Evolutionary conservation across 2,329 filamentous ascomycete species (phyloP).

Genomic region (Pezicula radicicola): DNA sequence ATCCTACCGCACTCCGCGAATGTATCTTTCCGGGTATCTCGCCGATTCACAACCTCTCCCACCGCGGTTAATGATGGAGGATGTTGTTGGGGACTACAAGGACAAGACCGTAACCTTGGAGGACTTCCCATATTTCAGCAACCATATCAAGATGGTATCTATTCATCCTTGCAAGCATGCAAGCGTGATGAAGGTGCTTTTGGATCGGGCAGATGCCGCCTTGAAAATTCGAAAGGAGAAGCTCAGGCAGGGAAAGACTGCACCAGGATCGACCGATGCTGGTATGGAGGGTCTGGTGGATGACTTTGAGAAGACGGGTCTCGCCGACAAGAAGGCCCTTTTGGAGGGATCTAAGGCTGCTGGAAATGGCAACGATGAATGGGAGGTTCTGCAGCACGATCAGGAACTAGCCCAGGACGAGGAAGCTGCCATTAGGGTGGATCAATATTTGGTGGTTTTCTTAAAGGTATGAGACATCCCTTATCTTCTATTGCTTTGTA

Average conservation of each 20-base stretch:
- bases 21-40: conserved; percentile 90
- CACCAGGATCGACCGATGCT: conserved; percentile 38
- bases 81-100: conserved; percentile 94
- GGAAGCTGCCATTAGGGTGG: conserved; percentile 79
- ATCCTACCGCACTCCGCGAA: conserved; percentile 92
- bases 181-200: conserved; percentile 94
- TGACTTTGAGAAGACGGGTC: conserved; percentile 63
- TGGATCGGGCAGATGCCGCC: conserved; percentile 91
- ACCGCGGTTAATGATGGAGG: conserved; percentile 89
- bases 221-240: conserved; percentile 86
- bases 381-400: conserved; percentile 61
- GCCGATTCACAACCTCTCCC: conserved; percentile 76
- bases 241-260: conserved; percentile 58
- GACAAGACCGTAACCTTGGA: conserved; percentile 98
- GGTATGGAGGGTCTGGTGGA: conserved; percentile 87
- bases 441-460: conserved; percentile 85
- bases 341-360: conserved; percentile 43
- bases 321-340: conserved; percentile 40
- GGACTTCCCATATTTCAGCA: conserved; percentile 92
- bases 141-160: conserved; percentile 90
- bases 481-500: background rate
- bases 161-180: conserved; percentile 98
- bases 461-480: conserved; percentile 57
- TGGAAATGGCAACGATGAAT: conserved; percentile 54
- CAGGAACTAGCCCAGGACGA: conserved; percentile 63